A percentile compares a stretch with the other conserved stretches of the same genome.
phyloP scores from a whole-genome alignment of 345 rosid species.

The Ceriops decandra region DNA sequence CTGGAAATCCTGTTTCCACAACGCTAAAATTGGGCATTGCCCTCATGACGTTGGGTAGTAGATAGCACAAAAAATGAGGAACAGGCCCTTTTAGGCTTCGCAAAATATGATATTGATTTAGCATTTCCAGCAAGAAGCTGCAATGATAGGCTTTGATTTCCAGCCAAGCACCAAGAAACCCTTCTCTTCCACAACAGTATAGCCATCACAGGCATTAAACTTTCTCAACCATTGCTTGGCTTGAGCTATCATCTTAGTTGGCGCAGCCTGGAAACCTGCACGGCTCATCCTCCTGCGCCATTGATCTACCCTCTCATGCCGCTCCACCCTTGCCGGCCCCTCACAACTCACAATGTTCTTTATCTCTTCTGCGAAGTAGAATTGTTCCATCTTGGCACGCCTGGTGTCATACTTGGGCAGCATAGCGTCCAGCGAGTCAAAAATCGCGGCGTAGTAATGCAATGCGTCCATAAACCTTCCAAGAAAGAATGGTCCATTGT shows the following conservation, averaged over 20 bases:
- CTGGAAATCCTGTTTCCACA: too few species aligned
- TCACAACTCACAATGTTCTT: slow-evolving; percentile 69
- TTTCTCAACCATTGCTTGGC: slow-evolving; percentile 55
- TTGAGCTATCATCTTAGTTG: slow-evolving; percentile 44
- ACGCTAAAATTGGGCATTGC: too few species aligned
- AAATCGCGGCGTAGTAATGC: slow-evolving; percentile 59
- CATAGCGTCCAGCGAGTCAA: slow-evolving; percentile 49
- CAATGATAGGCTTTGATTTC: slow-evolving; percentile 58
- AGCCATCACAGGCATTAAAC: slow-evolving; percentile 40
- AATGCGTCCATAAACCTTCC: slow-evolving; percentile 68
- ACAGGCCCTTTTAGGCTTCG: too few species aligned
- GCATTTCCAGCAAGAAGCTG: slow-evolving; percentile 68
- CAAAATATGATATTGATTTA: not conserved
- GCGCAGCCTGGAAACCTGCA: slow-evolving; percentile 61
- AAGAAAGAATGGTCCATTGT: slow-evolving; percentile 60
- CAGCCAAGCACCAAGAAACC: slow-evolving; percentile 67
- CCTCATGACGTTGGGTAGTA: too few species aligned
- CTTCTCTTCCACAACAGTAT: slow-evolving; percentile 57
- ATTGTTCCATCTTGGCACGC: slow-evolving; percentile 63
- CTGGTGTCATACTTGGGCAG: slow-evolving; percentile 58
- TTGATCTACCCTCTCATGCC: slow-evolving; percentile 59
- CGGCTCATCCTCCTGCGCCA: slow-evolving; percentile 72
- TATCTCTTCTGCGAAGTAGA: slow-evolving; percentile 60
- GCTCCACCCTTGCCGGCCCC: slow-evolving; percentile 49
- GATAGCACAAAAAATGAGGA: too few species aligned